A percentile compares a stretch with the other conserved stretches of the same genome.
These are phyloP conservation scores for Hysterangium stoloniferum DNA, from an alignment of 768 basidiomycete species.

Conservation along the genomic window DNA sequence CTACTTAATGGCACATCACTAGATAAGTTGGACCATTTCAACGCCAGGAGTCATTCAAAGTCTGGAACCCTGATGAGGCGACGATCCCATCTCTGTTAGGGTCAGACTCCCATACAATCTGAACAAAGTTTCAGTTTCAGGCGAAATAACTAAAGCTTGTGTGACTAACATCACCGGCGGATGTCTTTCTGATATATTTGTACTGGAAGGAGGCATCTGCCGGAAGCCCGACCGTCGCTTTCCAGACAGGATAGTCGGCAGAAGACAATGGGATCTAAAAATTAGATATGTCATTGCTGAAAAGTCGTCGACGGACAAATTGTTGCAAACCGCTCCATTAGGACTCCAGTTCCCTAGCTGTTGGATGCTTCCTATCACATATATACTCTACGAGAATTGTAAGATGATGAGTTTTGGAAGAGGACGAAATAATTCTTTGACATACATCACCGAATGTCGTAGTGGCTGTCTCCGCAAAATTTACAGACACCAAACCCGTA, in stretches of 20 bases:
- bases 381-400: slow-evolving; percentile 40
- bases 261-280: slow-evolving; percentile 44
- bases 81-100: slow-evolving; percentile 46
- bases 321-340: slow-evolving; percentile 33
- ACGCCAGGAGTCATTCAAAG: slow-evolving; percentile 37
- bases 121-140: background rate
- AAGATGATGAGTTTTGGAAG: background rate
- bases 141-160: background rate
- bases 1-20: no score
- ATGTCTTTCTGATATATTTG: slow-evolving; percentile 54
- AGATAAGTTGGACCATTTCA: no score
- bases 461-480: slow-evolving; percentile 46
- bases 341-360: slow-evolving; percentile 49
- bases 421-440: background rate
- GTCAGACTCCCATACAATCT: slow-evolving; percentile 57
- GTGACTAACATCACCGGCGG: slow-evolving; percentile 38
- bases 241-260: slow-evolving; percentile 48
- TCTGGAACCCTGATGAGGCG: slow-evolving; percentile 32
- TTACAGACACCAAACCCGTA: slow-evolving; percentile 30
- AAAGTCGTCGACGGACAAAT: background rate
- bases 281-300: background rate
- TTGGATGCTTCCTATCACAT: slow-evolving; percentile 47
- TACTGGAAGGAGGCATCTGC: slow-evolving; percentile 44
- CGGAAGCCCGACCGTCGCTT: slow-evolving; percentile 41
- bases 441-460: slow-evolving; percentile 51